phyloP scores from a whole-genome alignment of 2,329 filamentous ascomycete species.

The Aschersonia sp. region DNA sequence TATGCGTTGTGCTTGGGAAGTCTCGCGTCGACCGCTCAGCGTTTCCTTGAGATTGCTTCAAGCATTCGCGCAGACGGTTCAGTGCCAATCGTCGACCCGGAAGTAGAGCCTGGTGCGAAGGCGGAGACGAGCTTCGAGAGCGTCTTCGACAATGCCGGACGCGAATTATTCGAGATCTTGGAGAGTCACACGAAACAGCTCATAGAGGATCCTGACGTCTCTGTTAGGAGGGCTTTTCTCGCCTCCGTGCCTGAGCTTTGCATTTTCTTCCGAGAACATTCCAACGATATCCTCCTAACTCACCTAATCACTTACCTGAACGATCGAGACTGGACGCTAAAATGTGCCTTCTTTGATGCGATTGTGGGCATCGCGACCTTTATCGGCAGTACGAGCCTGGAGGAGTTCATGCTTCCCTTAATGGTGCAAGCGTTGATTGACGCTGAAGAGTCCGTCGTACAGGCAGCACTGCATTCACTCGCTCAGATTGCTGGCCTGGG shows the following conservation, averaged over 20 bases:
- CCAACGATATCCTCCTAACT: slow-evolving; percentile 90
- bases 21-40: slow-evolving; percentile 69
- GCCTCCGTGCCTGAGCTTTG: slow-evolving; percentile 85
- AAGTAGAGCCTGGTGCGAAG: slow-evolving; percentile 57
- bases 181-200: slow-evolving; percentile 81
- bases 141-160: slow-evolving; percentile 75
- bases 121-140: slow-evolving; percentile 61
- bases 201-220: slow-evolving; percentile 71
- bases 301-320: slow-evolving; percentile 97
- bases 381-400: slow-evolving; percentile 73
- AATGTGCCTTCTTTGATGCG: slow-evolving; percentile 91
- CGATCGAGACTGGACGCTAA: slow-evolving; percentile 89
- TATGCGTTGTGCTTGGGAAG: slow-evolving; percentile 89
- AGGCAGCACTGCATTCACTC: slow-evolving; percentile 76
- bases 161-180: slow-evolving; percentile 70
- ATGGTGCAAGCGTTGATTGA: slow-evolving; percentile 94
- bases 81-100: slow-evolving; percentile 61
- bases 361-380: slow-evolving; percentile 88
- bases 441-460: slow-evolving; percentile 84
- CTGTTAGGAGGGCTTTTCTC: slow-evolving; percentile 80
- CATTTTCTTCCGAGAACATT: slow-evolving; percentile 84
- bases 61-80: slow-evolving; percentile 74
- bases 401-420: slow-evolving; percentile 88
- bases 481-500: slow-evolving; percentile 81
- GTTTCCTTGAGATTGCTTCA: slow-evolving; percentile 82